Evolutionary conservation across 805 yeast species (phyloP).

Genomic region (Yueomyces sinensis): DNA sequence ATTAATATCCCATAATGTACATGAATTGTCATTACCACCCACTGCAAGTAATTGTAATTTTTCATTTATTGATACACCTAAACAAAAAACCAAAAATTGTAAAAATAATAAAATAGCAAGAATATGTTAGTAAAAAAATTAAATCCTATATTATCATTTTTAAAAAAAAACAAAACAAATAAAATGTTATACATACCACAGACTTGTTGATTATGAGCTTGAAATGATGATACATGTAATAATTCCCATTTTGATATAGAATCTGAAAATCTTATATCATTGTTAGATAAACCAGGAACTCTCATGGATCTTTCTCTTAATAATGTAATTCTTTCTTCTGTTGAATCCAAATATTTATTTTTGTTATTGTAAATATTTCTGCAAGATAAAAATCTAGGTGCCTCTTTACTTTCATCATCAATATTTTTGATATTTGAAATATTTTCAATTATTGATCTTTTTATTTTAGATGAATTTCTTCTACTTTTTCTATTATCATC

Average conservation of each 20-base stretch:
- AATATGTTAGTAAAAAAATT: background rate
- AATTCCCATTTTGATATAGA: conserved; percentile 3
- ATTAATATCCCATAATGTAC: conserved; percentile 62
- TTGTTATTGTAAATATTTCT: no score
- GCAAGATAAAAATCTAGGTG: no score
- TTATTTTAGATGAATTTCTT: no score
- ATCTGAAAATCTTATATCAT: no score
- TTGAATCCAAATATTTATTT: no score
- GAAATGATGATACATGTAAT: conserved; percentile 21
- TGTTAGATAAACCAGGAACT: no score
- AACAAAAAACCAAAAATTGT: background rate
- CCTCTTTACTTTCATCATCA: background rate
- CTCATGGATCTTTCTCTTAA: no score
- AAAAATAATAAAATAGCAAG: background rate
- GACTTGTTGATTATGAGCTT: conserved; percentile 43
- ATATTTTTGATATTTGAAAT: no score
- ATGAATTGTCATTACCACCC: conserved; percentile 76
- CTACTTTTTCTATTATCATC: no score
- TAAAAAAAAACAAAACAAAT: background rate
- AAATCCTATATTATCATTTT: background rate
- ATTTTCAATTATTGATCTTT: no score
- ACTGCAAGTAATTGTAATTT: conserved; percentile 49
- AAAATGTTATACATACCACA: conserved; percentile 31
- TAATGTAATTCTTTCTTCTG: no score
- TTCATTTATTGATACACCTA: conserved; percentile 47